phyloP scores from a whole-genome alignment of 2,329 filamentous ascomycete species.

The Beauveria bassiana region DNA sequence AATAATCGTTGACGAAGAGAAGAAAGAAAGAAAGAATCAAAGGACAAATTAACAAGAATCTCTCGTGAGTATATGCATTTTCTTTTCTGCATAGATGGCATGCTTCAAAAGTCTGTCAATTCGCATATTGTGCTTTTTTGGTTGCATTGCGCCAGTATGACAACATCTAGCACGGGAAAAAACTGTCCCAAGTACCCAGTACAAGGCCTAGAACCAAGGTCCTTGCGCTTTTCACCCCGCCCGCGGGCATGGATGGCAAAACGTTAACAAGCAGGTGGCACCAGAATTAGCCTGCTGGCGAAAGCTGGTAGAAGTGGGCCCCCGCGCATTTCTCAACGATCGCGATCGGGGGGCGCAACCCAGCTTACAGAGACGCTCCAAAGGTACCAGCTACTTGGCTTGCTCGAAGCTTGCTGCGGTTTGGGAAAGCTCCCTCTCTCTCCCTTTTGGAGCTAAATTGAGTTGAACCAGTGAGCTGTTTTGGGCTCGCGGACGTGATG shows the following conservation, averaged over 20 bases:
- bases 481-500: background rate
- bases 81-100: no score
- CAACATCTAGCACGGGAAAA: background rate
- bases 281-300: background rate
- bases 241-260: no score
- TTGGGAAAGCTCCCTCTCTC: background rate
- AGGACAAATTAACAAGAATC: no score
- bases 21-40: background rate
- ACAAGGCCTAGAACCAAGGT: constrained; percentile 3
- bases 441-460: background rate
- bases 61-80: no score
- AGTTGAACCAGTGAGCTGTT: constrained; percentile 3
- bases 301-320: background rate
- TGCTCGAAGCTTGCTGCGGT: background rate
- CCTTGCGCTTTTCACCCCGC: no score
- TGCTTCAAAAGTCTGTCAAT: no score
- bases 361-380: background rate
- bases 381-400: background rate
- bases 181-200: background rate
- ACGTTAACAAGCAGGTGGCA: background rate
- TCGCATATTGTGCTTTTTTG: no score
- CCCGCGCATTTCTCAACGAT: background rate
- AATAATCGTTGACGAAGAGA: background rate
- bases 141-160: constrained; percentile 8
- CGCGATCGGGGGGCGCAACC: constrained; percentile 3